These are phyloP conservation scores for Botryotinia narcissicola DNA, from an alignment of 2,329 filamentous ascomycete genomes.

Conservation along the genomic window DNA sequence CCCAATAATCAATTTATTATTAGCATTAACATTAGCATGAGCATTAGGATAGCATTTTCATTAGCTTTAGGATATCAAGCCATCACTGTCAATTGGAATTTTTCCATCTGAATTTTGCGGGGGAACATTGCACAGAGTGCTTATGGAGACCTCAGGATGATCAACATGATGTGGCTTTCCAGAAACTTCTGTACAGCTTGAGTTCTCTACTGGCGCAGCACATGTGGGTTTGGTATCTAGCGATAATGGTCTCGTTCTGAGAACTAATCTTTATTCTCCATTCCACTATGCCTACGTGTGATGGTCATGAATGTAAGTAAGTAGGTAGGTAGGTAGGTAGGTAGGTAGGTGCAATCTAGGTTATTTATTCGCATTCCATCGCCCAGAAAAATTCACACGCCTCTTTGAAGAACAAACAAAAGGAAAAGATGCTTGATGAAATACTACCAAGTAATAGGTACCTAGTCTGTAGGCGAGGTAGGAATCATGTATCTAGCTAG, in stretches of 20 bases:
- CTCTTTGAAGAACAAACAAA: background rate
- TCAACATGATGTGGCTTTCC: background rate
- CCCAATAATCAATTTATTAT: background rate
- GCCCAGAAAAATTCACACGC: background rate
- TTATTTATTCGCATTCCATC: background rate
- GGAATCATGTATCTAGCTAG: background rate
- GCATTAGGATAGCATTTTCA: too few relatives aligned
- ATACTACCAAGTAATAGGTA: background rate
- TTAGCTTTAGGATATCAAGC: background rate
- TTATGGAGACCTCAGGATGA: background rate
- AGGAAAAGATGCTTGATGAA: background rate
- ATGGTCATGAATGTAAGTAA: background rate
- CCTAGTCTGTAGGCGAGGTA: background rate
- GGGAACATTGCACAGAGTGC: background rate
- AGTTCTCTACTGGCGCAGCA: background rate
- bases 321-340: background rate
- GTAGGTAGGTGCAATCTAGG: background rate
- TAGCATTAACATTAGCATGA: background rate
- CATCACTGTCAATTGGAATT: background rate
- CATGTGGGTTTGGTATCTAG: background rate
- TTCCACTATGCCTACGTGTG: background rate
- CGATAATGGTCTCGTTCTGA: background rate
- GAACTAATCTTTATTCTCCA: background rate
- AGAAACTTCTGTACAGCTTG: background rate
- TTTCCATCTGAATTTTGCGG: background rate